Percentiles rank a stretch among this genome's conserved stretches.
Evolutionary conservation across 1,284 basidiomycete species (phyloP).

Genomic region (Irpex sp.): DNA sequence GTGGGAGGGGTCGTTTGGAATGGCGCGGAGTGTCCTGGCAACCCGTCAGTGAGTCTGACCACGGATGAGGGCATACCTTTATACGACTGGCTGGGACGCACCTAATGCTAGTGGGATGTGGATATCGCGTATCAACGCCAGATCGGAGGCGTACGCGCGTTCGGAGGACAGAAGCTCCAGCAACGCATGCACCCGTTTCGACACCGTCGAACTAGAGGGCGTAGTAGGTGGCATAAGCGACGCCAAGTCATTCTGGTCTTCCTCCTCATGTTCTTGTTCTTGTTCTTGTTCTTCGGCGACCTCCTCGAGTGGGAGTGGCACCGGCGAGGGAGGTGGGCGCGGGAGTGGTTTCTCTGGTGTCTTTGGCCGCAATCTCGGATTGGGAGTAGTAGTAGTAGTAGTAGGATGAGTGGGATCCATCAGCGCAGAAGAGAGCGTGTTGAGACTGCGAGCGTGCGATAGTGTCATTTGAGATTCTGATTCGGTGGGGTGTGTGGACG

Average conservation of each 20-base stretch:
- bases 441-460: slow-evolving; percentile 24
- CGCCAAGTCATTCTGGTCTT: not conserved
- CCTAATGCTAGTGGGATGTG: slow-evolving; percentile 77
- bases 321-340: slow-evolving; percentile 21
- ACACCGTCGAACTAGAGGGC: slow-evolving; percentile 20
- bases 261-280: not conserved
- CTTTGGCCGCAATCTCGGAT: slow-evolving; percentile 11
- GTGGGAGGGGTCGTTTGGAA: slow-evolving; percentile 23
- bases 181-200: slow-evolving; percentile 81
- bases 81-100: slow-evolving; percentile 18
- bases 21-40: slow-evolving; percentile 26
- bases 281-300: slow-evolving; percentile 3
- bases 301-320: slow-evolving; percentile 1
- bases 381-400: not conserved
- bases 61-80: not conserved
- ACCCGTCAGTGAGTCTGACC: not conserved
- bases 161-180: slow-evolving; percentile 83
- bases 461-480: slow-evolving; percentile 8
- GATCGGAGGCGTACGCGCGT: slow-evolving; percentile 82
- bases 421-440: slow-evolving; percentile 24
- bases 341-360: slow-evolving; percentile 31
- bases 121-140: slow-evolving; percentile 79
- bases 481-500: not conserved
- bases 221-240: not conserved
- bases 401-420: slow-evolving; percentile 16